Evolutionary conservation across 2,329 filamentous ascomycete genomes (phyloP).

Genomic region (Aschersonia sp.): DNA sequence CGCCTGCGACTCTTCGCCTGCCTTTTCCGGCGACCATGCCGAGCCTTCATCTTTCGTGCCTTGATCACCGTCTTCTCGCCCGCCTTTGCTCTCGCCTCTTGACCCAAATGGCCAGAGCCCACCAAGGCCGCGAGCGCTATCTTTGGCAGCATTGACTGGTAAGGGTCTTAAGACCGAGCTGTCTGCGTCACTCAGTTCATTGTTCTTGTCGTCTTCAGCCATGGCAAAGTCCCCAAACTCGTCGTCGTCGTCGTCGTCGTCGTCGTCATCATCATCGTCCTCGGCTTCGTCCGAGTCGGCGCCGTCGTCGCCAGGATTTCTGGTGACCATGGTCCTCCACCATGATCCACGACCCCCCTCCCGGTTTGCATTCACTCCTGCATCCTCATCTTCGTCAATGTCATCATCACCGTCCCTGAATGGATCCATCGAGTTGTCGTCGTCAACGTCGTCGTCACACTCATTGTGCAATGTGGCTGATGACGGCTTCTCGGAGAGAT

Average conservation of each 20-base stretch:
- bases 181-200: constrained; percentile 16
- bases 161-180: constrained; percentile 40
- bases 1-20: constrained; percentile 22
- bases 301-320: constrained; percentile 25
- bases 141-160: constrained; percentile 34
- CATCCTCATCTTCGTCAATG: constrained; percentile 24
- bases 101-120: constrained; percentile 45
- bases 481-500: constrained; percentile 30
- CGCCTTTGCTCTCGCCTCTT: constrained; percentile 16
- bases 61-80: constrained; percentile 14
- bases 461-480: constrained; percentile 23
- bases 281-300: constrained; percentile 35
- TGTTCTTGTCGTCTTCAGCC: constrained; percentile 31
- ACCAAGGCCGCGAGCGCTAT: constrained; percentile 27
- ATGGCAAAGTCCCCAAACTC: constrained; percentile 58
- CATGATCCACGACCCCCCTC: constrained; percentile 25
- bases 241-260: constrained; percentile 27
- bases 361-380: constrained; percentile 10
- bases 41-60: constrained; percentile 10
- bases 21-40: constrained; percentile 2
- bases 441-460: constrained; percentile 18
- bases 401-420: constrained; percentile 43
- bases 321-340: constrained; percentile 29
- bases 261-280: constrained; percentile 33
- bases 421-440: constrained; percentile 22